Conservation (phyloP, 1,284 basidiomycete genomes). For the Sanghuangporus baumii region DNA sequence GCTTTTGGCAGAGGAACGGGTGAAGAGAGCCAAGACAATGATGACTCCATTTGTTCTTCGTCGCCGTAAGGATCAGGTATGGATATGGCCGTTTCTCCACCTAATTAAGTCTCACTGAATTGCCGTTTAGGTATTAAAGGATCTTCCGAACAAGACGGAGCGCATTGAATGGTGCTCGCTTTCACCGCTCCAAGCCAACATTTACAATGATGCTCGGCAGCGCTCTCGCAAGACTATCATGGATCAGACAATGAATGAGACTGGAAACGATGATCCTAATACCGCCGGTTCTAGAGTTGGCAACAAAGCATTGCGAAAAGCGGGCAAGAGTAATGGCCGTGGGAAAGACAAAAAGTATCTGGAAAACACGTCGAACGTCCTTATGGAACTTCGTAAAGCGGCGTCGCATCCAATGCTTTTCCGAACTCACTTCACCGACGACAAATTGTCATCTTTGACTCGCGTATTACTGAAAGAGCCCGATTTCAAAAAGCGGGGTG, state of each 20-base stretch:
- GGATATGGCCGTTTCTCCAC: slow-evolving; percentile 18
- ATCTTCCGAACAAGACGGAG: slow-evolving; percentile 90
- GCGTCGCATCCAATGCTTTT: slow-evolving; percentile 96
- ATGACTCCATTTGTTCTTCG: slow-evolving; percentile 98
- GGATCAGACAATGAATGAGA: slow-evolving; percentile 36
- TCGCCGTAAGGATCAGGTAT: slow-evolving; percentile 86
- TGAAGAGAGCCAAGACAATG: slow-evolving; percentile 96
- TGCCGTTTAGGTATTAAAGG: slow-evolving; percentile 72
- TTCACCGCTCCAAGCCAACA: slow-evolving; percentile 76
- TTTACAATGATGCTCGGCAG: slow-evolving; percentile 83
- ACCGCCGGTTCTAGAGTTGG: slow-evolving; percentile 36
- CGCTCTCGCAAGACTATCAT: slow-evolving; percentile 81
- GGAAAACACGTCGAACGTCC: slow-evolving; percentile 82
- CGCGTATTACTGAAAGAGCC: slow-evolving; percentile 86
- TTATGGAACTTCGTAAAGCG: slow-evolving; percentile 96
- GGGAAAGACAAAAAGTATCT: slow-evolving; percentile 64
- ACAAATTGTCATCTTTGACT: slow-evolving; percentile 70
- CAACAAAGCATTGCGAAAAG: slow-evolving; percentile 25
- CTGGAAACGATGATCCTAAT: slow-evolving; percentile 30
- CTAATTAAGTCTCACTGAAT: background rate
- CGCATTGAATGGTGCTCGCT: slow-evolving; percentile 93
- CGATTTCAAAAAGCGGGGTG: slow-evolving; percentile 70
- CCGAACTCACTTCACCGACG: slow-evolving; percentile 78
- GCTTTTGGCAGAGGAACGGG: slow-evolving; percentile 83
- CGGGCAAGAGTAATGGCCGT: slow-evolving; percentile 33